phyloP scores from a whole-genome alignment of 805 yeast species.

The Suhomyces xylopsoci region DNA sequence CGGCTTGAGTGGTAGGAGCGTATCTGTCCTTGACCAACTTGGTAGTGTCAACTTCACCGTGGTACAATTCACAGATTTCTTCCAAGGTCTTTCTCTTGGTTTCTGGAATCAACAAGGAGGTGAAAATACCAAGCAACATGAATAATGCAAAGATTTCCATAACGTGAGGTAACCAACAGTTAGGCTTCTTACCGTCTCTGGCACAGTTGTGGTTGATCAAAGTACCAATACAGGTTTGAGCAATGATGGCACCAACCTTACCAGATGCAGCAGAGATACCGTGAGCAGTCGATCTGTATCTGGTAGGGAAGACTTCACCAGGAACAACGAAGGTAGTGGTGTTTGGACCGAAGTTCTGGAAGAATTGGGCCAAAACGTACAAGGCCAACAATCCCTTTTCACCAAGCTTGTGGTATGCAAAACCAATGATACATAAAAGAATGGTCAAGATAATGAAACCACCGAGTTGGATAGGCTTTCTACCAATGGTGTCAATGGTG shows the following conservation, averaged over 20 bases:
- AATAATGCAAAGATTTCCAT: conserved; percentile 92
- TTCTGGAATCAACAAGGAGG: conserved; percentile 76
- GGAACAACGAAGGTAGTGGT: conserved; percentile 88
- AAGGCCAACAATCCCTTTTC: conserved; percentile 70
- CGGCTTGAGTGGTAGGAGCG: conserved; percentile 24
- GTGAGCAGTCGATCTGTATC: conserved; percentile 94
- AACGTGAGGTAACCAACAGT: conserved; percentile 87
- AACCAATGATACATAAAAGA: conserved; percentile 77
- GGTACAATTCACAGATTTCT: conserved; percentile 75
- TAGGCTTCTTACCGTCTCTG: conserved; percentile 36
- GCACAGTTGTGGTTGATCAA: conserved; percentile 77
- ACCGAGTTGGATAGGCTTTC: conserved; percentile 76
- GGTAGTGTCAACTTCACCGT: conserved; percentile 65
- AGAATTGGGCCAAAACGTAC: conserved; percentile 79
- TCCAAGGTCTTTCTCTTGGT: conserved; percentile 90
- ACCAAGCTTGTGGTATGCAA: conserved; percentile 70
- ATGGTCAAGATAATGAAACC: conserved; percentile 73
- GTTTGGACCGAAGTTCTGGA: conserved; percentile 92
- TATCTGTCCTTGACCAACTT: conserved; percentile 40
- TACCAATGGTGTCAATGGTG: conserved; percentile 75
- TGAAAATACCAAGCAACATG: conserved; percentile 76
- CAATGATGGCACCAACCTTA: conserved; percentile 90
- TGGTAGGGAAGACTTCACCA: conserved; percentile 90
- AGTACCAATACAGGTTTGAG: conserved; percentile 85
- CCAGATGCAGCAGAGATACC: conserved; percentile 93